Percentiles rank a stretch among this genome's conserved stretches.
Conservation (phyloP, 768 basidiomycete species). For the Zangia roseola region DNA sequence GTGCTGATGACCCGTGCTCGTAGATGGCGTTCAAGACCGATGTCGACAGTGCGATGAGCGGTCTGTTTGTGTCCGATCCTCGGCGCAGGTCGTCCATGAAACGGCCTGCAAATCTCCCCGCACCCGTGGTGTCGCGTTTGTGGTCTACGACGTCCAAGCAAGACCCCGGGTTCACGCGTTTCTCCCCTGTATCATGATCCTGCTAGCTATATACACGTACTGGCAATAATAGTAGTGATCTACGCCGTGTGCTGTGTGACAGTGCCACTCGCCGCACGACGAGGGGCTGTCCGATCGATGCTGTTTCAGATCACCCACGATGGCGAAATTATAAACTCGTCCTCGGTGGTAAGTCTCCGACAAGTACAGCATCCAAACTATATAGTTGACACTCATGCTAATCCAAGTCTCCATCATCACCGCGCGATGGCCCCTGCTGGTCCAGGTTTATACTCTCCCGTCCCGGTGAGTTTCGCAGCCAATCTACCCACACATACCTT, state of each 20-base stretch:
- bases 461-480: no score
- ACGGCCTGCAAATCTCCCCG: no score
- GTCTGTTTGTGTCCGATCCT: conserved; percentile 22
- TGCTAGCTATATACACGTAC: no score
- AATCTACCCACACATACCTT: no score
- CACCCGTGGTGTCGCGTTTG: no score
- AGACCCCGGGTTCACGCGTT: conserved; percentile 9
- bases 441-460: neutral
- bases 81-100: conserved; percentile 10
- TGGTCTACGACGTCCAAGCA: neutral
- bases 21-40: conserved; percentile 24
- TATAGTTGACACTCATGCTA: neutral
- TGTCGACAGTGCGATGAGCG: conserved; percentile 15
- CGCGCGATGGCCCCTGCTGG: neutral
- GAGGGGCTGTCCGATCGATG: neutral
- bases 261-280: neutral
- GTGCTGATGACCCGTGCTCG: neutral
- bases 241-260: neutral
- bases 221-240: neutral
- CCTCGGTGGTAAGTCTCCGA: no score
- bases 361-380: neutral
- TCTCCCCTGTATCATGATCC: conserved; percentile 21
- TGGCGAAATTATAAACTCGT: no score
- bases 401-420: neutral
- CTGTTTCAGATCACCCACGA: no score